Evolutionary conservation across 2,329 filamentous ascomycete species (phyloP).

Genomic region (Paracamarosporium sp.): DNA sequence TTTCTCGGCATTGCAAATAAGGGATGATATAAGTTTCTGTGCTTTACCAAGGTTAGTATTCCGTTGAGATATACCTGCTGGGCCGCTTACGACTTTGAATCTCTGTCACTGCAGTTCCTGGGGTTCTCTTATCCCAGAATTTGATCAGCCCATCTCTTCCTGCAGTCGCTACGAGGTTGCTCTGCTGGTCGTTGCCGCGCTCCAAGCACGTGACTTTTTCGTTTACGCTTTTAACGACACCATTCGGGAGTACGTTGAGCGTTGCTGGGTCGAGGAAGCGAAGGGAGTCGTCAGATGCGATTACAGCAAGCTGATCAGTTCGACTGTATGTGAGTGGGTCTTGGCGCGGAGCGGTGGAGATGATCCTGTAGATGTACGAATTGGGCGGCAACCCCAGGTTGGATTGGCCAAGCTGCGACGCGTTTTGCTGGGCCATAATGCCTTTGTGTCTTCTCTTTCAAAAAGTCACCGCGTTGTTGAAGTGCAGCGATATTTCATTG

Average conservation of each 20-base stretch:
- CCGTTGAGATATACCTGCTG: not conserved
- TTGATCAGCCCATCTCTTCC: conserved; percentile 74
- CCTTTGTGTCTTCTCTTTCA: not conserved
- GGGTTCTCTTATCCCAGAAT: conserved; percentile 69
- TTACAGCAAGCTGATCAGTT: conserved; percentile 60
- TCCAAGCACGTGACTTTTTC: conserved; percentile 70
- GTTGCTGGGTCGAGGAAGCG: conserved; percentile 67
- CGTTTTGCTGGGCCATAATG: conserved; percentile 10
- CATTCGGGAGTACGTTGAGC: conserved; percentile 60
- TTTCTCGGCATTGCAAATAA: conserved; percentile 65
- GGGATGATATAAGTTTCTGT: conserved; percentile 64
- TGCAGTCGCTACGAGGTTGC: conserved; percentile 68
- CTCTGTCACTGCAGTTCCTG: conserved; percentile 50
- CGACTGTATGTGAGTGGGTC: conserved; percentile 38
- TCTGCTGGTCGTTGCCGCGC: conserved; percentile 58
- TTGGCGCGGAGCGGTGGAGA: conserved; percentile 39
- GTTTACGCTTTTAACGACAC: conserved; percentile 60
- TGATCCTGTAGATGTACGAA: conserved; percentile 49
- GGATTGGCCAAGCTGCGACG: conserved; percentile 23
- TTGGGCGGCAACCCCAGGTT: conserved; percentile 38
- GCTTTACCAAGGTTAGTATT: conserved; percentile 46
- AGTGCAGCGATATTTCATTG: not conserved
- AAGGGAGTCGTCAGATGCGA: conserved; percentile 75
- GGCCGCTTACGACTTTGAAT: conserved; percentile 43
- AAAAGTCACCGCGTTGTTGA: not conserved